Base-by-base conservation (phyloP, 345 rosid species). In the Moringa oleifera region DNA sequence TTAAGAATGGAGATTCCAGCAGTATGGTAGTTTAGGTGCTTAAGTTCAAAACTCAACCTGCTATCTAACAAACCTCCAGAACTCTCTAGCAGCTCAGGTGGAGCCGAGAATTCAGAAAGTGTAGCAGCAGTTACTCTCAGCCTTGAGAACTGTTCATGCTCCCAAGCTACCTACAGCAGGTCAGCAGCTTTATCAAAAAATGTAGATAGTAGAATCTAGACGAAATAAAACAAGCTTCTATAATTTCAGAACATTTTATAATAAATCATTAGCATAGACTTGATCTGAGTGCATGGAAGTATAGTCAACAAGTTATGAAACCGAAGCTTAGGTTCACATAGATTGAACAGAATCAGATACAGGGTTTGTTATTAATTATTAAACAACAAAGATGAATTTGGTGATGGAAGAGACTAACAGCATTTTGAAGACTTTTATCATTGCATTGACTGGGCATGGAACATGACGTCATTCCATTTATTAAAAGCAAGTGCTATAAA, bases 101-200 rank as follows among this genome's bases (percentile, higher is more conserved):
- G 88, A 25, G 68, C 74, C 4, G 92, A 73, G 71, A 86, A 88
- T 74, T 73, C 85, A 18, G 99, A 90, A 64, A 94, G 79, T 58
- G 99, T 94, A 62, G 88, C 99, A 55, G 99, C 95, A 53, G 97
- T 94, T 61, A 94, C 87, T 75, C 99, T 94, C 61, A 85, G 80
- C 72, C 88, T 85, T 74, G 97, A 94, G 78, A 94, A 90, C 53
- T 94, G 97, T 80, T 94, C 99, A 73, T 94, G 99, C 85, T 90
- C 97, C 97, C 99, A 94, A 79, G 99, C 97, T 85, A 94, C 97
- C 97, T 94, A 81, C 75, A 82, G 50, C 77, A 69, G 58, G 56
- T 73, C 31, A 67, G 58, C 18, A 63, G 60, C 68, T 82, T 62
- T 57, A 77, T 77, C 61, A 77, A 66, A 63, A 24, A 49, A 66